Conservation (phyloP, 257 asterid genomes). For the Knoxia roxburghii region DNA sequence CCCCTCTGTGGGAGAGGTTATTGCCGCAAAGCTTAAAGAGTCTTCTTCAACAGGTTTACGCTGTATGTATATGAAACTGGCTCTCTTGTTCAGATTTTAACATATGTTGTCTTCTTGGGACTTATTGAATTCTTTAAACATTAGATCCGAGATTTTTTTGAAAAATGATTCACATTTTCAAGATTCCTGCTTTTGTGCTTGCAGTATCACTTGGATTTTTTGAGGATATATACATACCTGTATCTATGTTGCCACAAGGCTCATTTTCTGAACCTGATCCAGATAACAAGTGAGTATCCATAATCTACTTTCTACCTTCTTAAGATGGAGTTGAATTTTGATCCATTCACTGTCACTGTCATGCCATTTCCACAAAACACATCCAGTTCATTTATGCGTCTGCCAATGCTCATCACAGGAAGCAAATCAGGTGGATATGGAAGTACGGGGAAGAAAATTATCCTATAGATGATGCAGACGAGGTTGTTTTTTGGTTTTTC, state of each 20-base stretch:
- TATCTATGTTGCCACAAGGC: constrained; percentile 31
- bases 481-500: constrained; percentile 40
- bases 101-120: background rate
- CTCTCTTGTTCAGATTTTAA: background rate
- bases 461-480: constrained; percentile 58
- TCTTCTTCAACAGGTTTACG: constrained; percentile 62
- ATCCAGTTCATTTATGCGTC: constrained; percentile 1
- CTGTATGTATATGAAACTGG: constrained; percentile 37
- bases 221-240: constrained; percentile 56
- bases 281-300: constrained; percentile 41
- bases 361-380: background rate
- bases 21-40: constrained; percentile 62
- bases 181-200: background rate
- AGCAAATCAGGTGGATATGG: constrained; percentile 65
- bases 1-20: constrained; percentile 81
- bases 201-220: constrained; percentile 93
- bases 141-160: background rate
- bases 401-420: constrained; percentile 25
- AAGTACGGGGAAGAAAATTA: constrained; percentile 41
- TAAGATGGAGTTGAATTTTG: background rate
- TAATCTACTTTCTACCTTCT: background rate
- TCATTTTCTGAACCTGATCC: constrained; percentile 58
- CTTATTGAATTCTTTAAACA: background rate
- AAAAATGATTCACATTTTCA: background rate
- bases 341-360: background rate